Evolutionary conservation across 805 yeast species (phyloP), one percentile per base, ranked within the genome.

Genomic region (Barnettozyma populi): DNA sequence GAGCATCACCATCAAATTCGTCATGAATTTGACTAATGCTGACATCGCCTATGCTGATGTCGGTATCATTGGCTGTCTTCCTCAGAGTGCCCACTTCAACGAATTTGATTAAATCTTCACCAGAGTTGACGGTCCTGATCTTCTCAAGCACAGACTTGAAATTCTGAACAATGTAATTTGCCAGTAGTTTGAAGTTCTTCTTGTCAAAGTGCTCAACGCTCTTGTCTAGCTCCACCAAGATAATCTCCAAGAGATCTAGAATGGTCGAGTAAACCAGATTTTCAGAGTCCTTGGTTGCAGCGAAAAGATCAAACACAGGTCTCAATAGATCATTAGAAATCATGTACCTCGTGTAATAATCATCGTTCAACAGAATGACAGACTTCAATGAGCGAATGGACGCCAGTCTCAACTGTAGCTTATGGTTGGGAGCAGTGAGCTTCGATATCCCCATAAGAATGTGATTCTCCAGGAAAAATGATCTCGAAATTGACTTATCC

Each of bases 231-330:
- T 62, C 60, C 25, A 47, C 27, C 47, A 67, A 55, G 45, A 77
- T 57, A 19, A 73, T 69, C 55, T 79, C 84, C 31, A 82, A 67
- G 20, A 90, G 69, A 60, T 86, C 90, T 41, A 89, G 69, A 52
- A 92, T 76, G 6, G 90, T 76, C 0, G 97, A 89, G 57, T 80
- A 85, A 3, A 85, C 74, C 50, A 90, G 66, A 59, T 82, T 85
- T 60, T 86, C 80, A 35, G 66, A 65, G 27, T 70, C 65, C 7
- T 74, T 68, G 9, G 79, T 75, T 13, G 69, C 73, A 20, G 69
- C 65, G 51, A 86, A 70, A 43, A 79, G 68, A 1, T 63, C 59
- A 48, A 86, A 72, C 31, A 82, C 70, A 19, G 71, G 67, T 4
- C 66, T 70, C 45, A 83, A 69, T 5, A 83, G 61, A 42, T 79